phyloP scores from a whole-genome alignment of 73 alveolate species.

The Paramecium sexaurelia region DNA sequence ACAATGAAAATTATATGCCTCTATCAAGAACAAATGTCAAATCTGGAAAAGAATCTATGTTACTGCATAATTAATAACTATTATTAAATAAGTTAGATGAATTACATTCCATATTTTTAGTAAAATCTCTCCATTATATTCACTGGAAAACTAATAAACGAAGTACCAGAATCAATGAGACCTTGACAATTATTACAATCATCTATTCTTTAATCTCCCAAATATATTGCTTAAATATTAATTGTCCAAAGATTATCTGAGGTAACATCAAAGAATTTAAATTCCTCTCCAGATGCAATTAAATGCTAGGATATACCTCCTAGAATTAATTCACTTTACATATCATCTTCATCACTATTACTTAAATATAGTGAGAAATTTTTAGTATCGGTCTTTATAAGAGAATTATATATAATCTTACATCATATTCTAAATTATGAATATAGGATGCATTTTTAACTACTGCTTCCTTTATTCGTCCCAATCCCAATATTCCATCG shows the following conservation, averaged over 20 bases:
- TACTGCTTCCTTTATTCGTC: slow-evolving; percentile 48
- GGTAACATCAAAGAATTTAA: slow-evolving; percentile 25
- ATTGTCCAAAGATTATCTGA: slow-evolving; percentile 36
- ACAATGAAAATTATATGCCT: neutral
- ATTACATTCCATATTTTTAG: slow-evolving; percentile 21
- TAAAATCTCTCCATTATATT: slow-evolving; percentile 34
- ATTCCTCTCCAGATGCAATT: slow-evolving; percentile 19
- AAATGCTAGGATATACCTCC: slow-evolving; percentile 11
- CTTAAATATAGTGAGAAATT: slow-evolving; percentile 12
- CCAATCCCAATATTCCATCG: slow-evolving; percentile 38
- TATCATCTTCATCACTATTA: slow-evolving; percentile 8
- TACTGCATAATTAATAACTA: neutral
- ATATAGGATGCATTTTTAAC: slow-evolving; percentile 36
- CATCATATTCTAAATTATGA: slow-evolving; percentile 30
- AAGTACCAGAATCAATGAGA: slow-evolving; percentile 38
- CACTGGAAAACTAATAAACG: slow-evolving; percentile 44
- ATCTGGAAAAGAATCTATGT: slow-evolving; percentile 21
- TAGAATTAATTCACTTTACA: neutral
- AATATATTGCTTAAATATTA: neutral
- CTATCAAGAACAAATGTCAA: neutral
- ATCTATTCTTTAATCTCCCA: slow-evolving; percentile 46
- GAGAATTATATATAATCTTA: neutral
- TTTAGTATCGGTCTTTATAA: neutral
- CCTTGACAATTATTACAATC: slow-evolving; percentile 44
- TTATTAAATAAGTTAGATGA: neutral